phyloP scores from a whole-genome alignment of 73 alveolate species.

The Paramecium caudatum region DNA sequence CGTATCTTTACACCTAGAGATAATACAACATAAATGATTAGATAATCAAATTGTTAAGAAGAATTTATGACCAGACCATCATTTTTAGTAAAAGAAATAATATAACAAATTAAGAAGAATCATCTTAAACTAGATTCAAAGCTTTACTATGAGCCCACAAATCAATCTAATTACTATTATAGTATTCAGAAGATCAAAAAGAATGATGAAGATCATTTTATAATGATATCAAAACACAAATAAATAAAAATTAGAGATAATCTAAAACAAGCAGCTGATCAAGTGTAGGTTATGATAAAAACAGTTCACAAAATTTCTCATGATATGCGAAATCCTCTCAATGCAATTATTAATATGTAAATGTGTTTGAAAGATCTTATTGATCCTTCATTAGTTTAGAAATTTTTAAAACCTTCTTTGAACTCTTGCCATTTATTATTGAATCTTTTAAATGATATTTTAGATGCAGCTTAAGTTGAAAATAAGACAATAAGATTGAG shows the following conservation, averaged over 20 bases:
- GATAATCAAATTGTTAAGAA: background rate
- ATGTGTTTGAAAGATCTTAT: slow-evolving; percentile 31
- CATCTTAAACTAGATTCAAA: slow-evolving; percentile 3
- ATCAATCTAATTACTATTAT: background rate
- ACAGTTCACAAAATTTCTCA: slow-evolving; percentile 53
- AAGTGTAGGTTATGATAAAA: background rate
- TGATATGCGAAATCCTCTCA: slow-evolving; percentile 73
- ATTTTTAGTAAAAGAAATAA: background rate
- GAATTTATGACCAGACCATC: background rate
- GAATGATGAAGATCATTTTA: background rate
- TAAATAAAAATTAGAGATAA: background rate
- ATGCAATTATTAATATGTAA: slow-evolving; percentile 61
- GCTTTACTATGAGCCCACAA: background rate
- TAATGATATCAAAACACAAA: background rate
- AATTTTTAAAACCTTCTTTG: slow-evolving; percentile 65
- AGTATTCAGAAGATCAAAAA: background rate
- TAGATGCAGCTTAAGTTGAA: slow-evolving; percentile 71
- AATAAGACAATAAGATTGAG: slow-evolving; percentile 65
- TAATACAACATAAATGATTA: background rate
- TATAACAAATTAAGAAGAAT: background rate
- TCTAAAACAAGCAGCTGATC: background rate
- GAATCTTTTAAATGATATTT: slow-evolving; percentile 73
- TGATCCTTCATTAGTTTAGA: background rate
- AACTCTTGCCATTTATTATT: slow-evolving; percentile 66
- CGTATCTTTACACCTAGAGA: slow-evolving; percentile 35